Base-by-base conservation (phyloP, 164 flowering plant species). In the Sextonia rubra region DNA sequence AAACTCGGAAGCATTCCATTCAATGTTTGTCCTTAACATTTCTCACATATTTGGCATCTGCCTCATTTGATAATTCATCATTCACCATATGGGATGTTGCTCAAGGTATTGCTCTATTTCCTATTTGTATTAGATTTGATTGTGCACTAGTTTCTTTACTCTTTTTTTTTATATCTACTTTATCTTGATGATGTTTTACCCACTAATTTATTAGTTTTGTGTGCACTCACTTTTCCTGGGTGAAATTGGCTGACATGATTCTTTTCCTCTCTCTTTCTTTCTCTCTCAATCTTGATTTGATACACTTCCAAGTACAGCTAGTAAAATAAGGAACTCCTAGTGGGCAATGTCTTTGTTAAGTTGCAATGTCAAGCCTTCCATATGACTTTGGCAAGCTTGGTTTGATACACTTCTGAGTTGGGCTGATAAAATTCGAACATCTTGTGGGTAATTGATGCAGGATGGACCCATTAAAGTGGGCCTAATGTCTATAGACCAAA, bases 11-110 rank as follows among this genome's bases (percentile, higher is more conserved):
- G 44, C 60, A 26, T 12, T 71, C 22, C 47, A 22, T 60, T 64
- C 37, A 48, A 12, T 52, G 18, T 18, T 60, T 60, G 62, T 87
- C 90, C 97, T 86, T 91, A 83, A 90, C 93, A 18, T 66, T 20
- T 44, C 48, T 73, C 71, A 96, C 95, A 82, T 91, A 85, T 86
- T 82, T 96, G 84, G 98, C 97, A 63, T 91, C 97, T 69, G 97
- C 91, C n/a, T 91, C 99, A 62, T 82, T 76, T 80, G 94, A 90
- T 78, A 90, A 91, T 77, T 90, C 97, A 12, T 88, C 98, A 60
- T 93, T 96, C 84, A 93, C 90, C 71, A 83, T 96, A 70, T 96
- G 99, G 98, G 99, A 96, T 85, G 95, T 90, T 81, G 87, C 98
- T 79, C 91, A 85, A 91, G 99, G 99, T 93, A 91, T 14, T 17